A percentile compares a stretch with the other conserved stretches of the same genome.
These are phyloP conservation scores for Babesia caballi DNA, from an alignment of 169 alveolate species.

Conservation along the genomic window DNA sequence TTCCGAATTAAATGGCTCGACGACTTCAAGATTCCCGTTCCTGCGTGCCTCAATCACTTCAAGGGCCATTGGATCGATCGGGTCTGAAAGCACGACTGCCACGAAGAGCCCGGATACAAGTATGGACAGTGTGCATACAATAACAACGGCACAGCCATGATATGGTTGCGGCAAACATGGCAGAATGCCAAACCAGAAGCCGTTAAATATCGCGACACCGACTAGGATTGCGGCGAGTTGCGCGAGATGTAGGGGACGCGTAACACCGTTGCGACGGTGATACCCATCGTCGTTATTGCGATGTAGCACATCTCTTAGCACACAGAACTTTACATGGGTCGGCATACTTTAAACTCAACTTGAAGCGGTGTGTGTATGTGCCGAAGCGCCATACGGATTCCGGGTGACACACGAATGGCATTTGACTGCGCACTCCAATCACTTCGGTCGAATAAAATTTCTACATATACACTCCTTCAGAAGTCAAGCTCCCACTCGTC, in stretches of 20 bases:
- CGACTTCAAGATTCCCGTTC: constrained; percentile 29
- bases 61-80: constrained; percentile 71
- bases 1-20: background rate
- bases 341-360: constrained; percentile 1
- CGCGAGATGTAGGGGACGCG: constrained; percentile 70
- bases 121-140: constrained; percentile 33
- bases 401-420: background rate
- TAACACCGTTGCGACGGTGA: constrained; percentile 70
- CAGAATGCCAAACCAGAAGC: constrained; percentile 41
- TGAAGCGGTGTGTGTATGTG: constrained; percentile 1
- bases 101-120: constrained; percentile 44
- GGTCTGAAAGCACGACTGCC: constrained; percentile 69
- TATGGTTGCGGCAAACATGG: constrained; percentile 47
- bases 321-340: background rate
- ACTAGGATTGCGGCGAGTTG: constrained; percentile 64
- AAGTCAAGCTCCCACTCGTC: constrained; percentile 69
- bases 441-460: constrained; percentile 5
- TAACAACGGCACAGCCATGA: constrained; percentile 11
- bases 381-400: constrained; percentile 1
- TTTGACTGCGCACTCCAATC: background rate
- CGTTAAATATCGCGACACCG: constrained; percentile 21
- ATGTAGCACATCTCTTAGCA: constrained; percentile 54
- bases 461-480: constrained; percentile 29
- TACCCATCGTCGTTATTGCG: constrained; percentile 14
- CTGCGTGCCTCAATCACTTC: constrained; percentile 37